A percentile compares a stretch with the other conserved stretches of the same genome.
phyloP scores from a whole-genome alignment of 2,329 filamentous ascomycete genomes.

The Fusarium sp. region DNA sequence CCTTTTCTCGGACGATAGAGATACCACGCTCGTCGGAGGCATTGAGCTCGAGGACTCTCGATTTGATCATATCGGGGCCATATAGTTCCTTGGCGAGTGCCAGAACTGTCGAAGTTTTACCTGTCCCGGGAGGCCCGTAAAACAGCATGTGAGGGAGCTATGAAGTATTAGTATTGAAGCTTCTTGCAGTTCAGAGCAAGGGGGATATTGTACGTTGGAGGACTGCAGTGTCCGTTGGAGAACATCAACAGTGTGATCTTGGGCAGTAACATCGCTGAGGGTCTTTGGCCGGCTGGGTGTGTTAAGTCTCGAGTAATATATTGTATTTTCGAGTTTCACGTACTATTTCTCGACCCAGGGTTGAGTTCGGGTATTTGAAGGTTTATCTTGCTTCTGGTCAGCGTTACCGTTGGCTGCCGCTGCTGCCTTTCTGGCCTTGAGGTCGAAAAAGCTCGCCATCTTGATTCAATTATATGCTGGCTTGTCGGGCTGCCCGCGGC shows the following conservation, averaged over 20 bases:
- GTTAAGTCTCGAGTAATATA: slow-evolving; percentile 5
- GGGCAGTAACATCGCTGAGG: slow-evolving; percentile 92
- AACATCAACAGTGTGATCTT: slow-evolving; percentile 96
- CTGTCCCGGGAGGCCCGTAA: slow-evolving; percentile 96
- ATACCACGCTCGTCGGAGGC: slow-evolving; percentile 99
- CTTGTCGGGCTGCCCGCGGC: neutral
- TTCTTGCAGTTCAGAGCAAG: neutral
- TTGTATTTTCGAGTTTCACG: slow-evolving; percentile 39
- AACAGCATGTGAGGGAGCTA: slow-evolving; percentile 97
- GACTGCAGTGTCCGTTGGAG: slow-evolving; percentile 93
- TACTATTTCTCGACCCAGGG: slow-evolving; percentile 99
- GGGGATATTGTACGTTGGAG: slow-evolving; percentile 74
- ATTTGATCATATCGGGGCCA: slow-evolving; percentile 91
- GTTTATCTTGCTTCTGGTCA: slow-evolving; percentile 72
- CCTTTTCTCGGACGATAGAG: slow-evolving; percentile 94
- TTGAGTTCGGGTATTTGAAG: slow-evolving; percentile 73
- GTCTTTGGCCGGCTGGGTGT: slow-evolving; percentile 84
- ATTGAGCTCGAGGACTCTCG: slow-evolving; percentile 97
- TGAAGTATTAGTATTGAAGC: slow-evolving; percentile 2
- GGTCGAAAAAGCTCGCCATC: slow-evolving; percentile 95
- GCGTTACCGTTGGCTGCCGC: slow-evolving; percentile 72
- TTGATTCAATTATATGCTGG: neutral
- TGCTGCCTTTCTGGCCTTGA: slow-evolving; percentile 88
- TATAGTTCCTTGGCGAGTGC: slow-evolving; percentile 97
- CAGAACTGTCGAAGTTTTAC: slow-evolving; percentile 97